These are phyloP conservation scores for Gleditsia sinensis DNA, from an alignment of 306 rosid species.

Conservation along the genomic window DNA sequence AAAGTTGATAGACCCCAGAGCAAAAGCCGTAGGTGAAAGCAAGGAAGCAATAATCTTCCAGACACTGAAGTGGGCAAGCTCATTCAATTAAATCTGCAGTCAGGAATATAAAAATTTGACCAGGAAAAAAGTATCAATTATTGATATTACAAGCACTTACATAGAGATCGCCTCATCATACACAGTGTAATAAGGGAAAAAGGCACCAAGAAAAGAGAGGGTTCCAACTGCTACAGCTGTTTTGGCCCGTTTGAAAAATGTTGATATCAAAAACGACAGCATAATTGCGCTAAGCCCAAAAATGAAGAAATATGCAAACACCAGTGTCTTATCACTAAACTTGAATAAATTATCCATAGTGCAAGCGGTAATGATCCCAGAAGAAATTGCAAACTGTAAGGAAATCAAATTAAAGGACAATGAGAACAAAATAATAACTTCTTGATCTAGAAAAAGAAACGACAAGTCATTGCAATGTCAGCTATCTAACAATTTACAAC, in stretches of 20 bases:
- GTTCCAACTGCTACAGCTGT: constrained; percentile 99
- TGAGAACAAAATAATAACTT: constrained; percentile 32
- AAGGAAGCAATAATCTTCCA: constrained; percentile 82
- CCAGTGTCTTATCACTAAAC: constrained; percentile 91
- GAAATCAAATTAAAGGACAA: constrained; percentile 39
- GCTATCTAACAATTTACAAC: constrained; percentile 7
- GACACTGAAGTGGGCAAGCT: constrained; percentile 57
- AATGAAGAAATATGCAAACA: constrained; percentile 82
- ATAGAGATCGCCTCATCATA: constrained; percentile 73
- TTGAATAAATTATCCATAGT: constrained; percentile 84
- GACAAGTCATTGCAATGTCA: constrained; percentile 3
- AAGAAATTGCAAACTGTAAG: constrained; percentile 83
- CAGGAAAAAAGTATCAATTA: constrained; percentile 5
- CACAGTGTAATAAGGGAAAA: constrained; percentile 90
- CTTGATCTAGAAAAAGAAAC: constrained; percentile 23
- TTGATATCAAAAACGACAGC: constrained; percentile 87
- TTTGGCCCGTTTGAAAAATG: constrained; percentile 89
- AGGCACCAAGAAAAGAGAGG: constrained; percentile 80
- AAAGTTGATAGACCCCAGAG: constrained; percentile 88
- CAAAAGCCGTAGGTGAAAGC: constrained; percentile 95
- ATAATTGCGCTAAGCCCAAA: constrained; percentile 94
- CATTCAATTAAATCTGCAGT: constrained; percentile 28
- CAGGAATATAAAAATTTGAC: constrained; percentile 16
- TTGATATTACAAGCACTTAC: constrained; percentile 54
- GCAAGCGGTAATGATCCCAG: constrained; percentile 81